phyloP scores from a whole-genome alignment of 495 filamentous ascomycete species.

The Aspergillus affinis region DNA sequence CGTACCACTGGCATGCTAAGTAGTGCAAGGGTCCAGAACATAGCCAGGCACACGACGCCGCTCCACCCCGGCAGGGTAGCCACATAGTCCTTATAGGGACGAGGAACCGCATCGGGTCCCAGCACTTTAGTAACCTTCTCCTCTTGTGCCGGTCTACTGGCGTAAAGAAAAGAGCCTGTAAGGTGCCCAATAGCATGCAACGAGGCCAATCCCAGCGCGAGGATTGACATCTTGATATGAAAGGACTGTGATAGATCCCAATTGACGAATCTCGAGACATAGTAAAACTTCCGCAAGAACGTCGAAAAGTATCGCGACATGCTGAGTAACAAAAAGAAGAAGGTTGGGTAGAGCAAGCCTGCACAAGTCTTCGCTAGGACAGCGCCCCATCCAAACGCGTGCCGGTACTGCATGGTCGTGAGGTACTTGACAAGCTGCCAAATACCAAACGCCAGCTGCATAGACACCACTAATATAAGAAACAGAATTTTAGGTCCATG shows the following conservation, averaged over 20 bases:
- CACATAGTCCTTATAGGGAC: not conserved
- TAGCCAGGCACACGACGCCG: not conserved
- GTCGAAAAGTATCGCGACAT: constrained; percentile 6
- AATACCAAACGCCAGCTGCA: constrained; percentile 10
- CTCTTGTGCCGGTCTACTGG: not conserved
- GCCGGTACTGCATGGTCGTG: constrained; percentile 4
- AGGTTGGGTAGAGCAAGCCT: not conserved
- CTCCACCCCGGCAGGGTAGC: constrained; percentile 3
- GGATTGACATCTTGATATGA: constrained; percentile 8
- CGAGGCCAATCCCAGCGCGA: constrained; percentile 2
- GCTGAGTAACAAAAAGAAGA: not conserved
- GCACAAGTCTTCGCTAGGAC: constrained; percentile 5
- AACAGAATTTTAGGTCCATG: constrained; percentile 4
- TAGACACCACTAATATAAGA: constrained; percentile 2
- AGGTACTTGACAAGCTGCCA: constrained; percentile 12
- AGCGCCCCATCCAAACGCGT: constrained; percentile 8
- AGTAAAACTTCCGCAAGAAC: constrained; percentile 6
- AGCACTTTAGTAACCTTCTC: not conserved
- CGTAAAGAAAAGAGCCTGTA: constrained; percentile 4
- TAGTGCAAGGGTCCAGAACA: constrained; percentile 2
- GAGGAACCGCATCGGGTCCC: not conserved
- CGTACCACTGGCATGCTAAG: constrained; percentile 2
- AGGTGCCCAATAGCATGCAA: constrained; percentile 11
- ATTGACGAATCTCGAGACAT: constrained; percentile 4
- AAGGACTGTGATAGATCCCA: constrained; percentile 8